Conservation (phyloP, 2,329 filamentous ascomycete species). For the Sphaerulina vaccinii region DNA sequence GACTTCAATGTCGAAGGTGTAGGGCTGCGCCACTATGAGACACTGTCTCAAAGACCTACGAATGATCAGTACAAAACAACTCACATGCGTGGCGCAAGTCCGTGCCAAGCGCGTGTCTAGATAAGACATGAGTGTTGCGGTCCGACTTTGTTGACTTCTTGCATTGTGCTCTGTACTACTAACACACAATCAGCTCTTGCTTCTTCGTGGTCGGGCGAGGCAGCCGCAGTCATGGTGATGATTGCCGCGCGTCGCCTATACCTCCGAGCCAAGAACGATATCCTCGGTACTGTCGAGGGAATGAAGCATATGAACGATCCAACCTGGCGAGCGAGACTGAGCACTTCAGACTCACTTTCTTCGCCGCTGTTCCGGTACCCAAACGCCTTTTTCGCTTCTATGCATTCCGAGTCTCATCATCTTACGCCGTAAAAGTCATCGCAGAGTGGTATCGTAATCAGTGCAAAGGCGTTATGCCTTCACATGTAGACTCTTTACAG, state of each 20-base stretch:
- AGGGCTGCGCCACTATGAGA: neutral
- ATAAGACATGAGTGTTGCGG: neutral
- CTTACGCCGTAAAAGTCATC: conserved; percentile 8
- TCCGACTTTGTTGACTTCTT: neutral
- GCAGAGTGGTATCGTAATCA: conserved; percentile 8
- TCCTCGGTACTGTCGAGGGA: conserved; percentile 6
- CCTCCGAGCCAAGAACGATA: too few relatives aligned
- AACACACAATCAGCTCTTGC: neutral
- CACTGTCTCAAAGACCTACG: neutral
- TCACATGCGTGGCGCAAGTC: neutral
- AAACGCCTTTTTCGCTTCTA: conserved; percentile 8
- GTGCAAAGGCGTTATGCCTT: neutral
- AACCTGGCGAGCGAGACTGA: conserved; percentile 5
- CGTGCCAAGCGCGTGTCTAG: neutral
- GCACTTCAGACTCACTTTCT: conserved; percentile 18
- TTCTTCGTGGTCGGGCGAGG: too few relatives aligned
- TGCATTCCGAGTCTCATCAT: conserved; percentile 8
- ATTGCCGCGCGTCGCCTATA: too few relatives aligned
- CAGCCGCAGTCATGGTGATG: too few relatives aligned
- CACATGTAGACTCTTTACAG: neutral
- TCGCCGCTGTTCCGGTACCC: conserved; percentile 1
- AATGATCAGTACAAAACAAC: neutral
- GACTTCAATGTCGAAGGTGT: neutral
- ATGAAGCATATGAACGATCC: neutral
- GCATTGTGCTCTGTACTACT: neutral